phyloP scores from a whole-genome alignment of 768 basidiomycete genomes.

The Russula olivacea region DNA sequence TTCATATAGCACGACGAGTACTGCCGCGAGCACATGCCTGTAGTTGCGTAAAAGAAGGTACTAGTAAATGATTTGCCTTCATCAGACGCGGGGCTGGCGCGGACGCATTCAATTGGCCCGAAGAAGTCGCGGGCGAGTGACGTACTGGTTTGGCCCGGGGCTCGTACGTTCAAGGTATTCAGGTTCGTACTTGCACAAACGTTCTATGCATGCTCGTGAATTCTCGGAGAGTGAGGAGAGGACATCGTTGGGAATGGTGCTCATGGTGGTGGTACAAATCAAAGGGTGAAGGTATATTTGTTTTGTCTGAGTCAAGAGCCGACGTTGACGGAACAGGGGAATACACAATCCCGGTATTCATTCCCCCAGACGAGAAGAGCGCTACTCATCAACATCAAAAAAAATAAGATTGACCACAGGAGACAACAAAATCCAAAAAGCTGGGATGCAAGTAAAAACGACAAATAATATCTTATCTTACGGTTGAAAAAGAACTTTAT shows the following conservation, averaged over 20 bases:
- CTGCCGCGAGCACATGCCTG: slow-evolving; percentile 49
- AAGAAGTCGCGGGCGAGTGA: neutral
- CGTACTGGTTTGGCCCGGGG: slow-evolving; percentile 10
- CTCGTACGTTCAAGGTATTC: neutral
- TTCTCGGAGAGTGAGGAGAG: slow-evolving; percentile 10
- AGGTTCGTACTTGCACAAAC: slow-evolving; percentile 11
- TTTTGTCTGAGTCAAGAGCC: neutral
- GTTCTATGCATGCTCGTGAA: slow-evolving; percentile 17
- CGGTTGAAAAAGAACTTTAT: neutral
- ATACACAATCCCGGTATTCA: neutral
- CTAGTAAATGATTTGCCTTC: too few species aligned
- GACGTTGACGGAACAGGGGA: neutral
- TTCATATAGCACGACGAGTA: slow-evolving; percentile 76
- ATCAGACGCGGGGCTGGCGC: too few species aligned
- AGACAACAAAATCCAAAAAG: neutral
- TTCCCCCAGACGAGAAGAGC: too few species aligned
- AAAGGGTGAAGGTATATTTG: neutral
- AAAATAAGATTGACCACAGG: neutral
- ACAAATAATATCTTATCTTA: neutral
- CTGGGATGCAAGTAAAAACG: neutral
- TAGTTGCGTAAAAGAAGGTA: too few species aligned
- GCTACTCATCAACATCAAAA: neutral
- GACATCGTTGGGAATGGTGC: neutral
- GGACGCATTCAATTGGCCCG: neutral
- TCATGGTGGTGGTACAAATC: neutral